Conservation (phyloP, 2,329 filamentous ascomycete genomes). For the Scytalidium sp. region DNA sequence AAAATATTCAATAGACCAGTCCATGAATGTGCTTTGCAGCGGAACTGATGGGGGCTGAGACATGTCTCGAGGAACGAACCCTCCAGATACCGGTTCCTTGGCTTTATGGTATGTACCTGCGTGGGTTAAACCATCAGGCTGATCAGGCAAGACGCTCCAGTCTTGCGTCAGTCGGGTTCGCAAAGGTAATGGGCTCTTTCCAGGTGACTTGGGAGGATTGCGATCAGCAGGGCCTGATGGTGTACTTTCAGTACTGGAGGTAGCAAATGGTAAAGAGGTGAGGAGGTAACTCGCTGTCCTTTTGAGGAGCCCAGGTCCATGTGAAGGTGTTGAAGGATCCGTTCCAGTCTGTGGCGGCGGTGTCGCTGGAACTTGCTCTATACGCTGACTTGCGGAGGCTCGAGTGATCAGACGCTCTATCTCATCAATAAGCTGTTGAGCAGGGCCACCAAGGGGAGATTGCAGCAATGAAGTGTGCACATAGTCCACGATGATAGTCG, state of each 20-base stretch:
- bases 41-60: conserved; percentile 64
- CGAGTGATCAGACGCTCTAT: conserved; percentile 53
- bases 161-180: conserved; percentile 49
- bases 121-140: conserved; percentile 65
- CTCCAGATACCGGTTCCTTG: conserved; percentile 74
- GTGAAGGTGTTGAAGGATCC: conserved; percentile 37
- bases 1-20: conserved; percentile 98
- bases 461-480: conserved; percentile 75
- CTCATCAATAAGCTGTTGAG: conserved; percentile 72
- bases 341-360: conserved; percentile 23
- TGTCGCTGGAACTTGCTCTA: conserved; percentile 24
- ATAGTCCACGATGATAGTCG: conserved; percentile 80
- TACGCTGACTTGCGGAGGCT: conserved; percentile 33
- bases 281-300: conserved; percentile 64
- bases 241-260: conserved; percentile 22
- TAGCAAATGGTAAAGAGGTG: conserved; percentile 43
- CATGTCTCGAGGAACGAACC: conserved; percentile 63
- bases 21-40: conserved; percentile 77
- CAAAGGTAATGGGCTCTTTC: conserved; percentile 20
- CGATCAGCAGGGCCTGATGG: conserved; percentile 16
- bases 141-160: conserved; percentile 66
- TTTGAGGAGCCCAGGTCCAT: conserved; percentile 57
- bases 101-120: conserved; percentile 73
- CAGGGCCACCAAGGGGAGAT: conserved; percentile 69
- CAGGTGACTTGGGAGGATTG: conserved; percentile 21